Evolutionary conservation across 352 stramenopile species (phyloP), one percentile per base, ranked within the genome.

Genomic region (Phytophthora capsici): DNA sequence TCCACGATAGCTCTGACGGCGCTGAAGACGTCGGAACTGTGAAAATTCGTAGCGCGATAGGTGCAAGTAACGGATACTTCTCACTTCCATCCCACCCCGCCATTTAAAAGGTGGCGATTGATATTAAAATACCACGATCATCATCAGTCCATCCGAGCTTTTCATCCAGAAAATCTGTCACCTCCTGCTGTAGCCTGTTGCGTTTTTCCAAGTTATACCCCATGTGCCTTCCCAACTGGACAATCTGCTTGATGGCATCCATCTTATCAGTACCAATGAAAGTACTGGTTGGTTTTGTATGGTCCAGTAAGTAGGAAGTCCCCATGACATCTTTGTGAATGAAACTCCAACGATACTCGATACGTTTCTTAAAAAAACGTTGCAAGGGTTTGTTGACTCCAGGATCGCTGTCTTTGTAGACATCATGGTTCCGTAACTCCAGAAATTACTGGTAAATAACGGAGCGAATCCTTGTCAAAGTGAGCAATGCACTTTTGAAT

Each of bases 1-100:
- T 58, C 51, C 51, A 58, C 14, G 38, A 58, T 4, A 36, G 36
- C 16, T 58, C 38, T 32, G 51, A 17, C 4, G 51, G 36, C 1
- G 38, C 51, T 50, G 44, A 50, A 12, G 14, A 50, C 19, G 23
- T 20, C 9, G 44, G 44, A 16, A 50, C 36, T 6, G 51, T 37
- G 12, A 58, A 58, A 30, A 41, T 17, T 25, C 52, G 23, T 36
- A 52, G 25, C 2, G 52, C 52, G 13, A 60, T 60, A 32, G 51
- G 36, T 12, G 36, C 13, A 1, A 58, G 23, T 5, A 58, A 49
- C 3, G 37, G 40, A n/a, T 59, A 49, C 8, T 26, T 20, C 14
- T 58, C 40, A 13, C 10, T 17, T 3, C 37, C 23, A 25, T 51
- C 32, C 37, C 52, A 60, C 30, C 9, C 53, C 53, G 53, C 53